Evolutionary conservation across 768 basidiomycete species (phyloP), one percentile per base, ranked within the genome.

Genomic region (Kwoniella shandongensis): DNA sequence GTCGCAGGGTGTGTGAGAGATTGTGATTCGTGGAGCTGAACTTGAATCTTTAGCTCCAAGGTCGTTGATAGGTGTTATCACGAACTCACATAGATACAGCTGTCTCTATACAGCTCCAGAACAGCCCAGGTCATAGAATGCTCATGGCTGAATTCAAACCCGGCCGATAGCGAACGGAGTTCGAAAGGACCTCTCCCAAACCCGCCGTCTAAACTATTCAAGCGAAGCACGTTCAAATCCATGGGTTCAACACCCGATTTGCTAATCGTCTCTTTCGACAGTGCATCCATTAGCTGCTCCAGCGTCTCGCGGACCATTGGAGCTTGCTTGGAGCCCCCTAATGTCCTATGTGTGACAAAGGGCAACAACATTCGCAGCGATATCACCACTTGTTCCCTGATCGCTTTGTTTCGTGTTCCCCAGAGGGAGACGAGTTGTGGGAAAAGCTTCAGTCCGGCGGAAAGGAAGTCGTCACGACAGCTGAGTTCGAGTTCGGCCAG

Each of bases 401-500:
- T 78, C 7, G 80, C 74, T 57, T 83, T 85, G 73, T 85, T 86
- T 77, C 89, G 91, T 17, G 87, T 87, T 1, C 81, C 80, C 91
- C 91, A 96, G 23, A 94, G 76, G 1, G 77, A 77, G 2, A 91
- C 79, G 4, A 97, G 68, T 2, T 75, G 74, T 44, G 83, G 77
- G 85, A 91, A 89, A 1, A 85, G 78, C 26, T 77, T 76, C 4
- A 79, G 76, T 0, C 88, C 87, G 62, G 89, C 86, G 17, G 74
- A 74, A 7, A 81, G 80, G 35, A 89, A 82, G 2, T 82, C 81
- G 7, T 79, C 69, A 39, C 81, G 83, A 56, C 79, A 81, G 72
- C 98, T 98, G 53, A 94, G 77, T 2, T 89, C 83, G n/a, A 92
- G 76, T 52, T 88, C 86, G 2, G 81, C 82, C 7, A 98, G 82